These are phyloP conservation scores for Xylaria sp. DNA, from an alignment of 2,329 filamentous ascomycete genomes.

Conservation along the genomic window DNA sequence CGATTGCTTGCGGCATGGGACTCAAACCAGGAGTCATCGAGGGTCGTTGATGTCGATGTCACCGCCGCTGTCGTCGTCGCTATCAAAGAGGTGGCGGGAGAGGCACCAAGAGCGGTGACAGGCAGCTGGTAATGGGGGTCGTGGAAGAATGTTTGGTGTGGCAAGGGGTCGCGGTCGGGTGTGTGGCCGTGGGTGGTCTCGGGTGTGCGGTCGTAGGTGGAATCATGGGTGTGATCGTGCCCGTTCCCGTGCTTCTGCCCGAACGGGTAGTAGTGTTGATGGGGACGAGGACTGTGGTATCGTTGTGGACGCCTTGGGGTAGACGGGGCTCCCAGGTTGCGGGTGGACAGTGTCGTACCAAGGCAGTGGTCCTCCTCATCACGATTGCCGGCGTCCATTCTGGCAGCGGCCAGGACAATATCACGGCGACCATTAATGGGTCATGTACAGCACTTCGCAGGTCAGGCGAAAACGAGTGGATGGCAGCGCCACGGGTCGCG, in stretches of 20 bases:
- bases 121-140: constrained; percentile 29
- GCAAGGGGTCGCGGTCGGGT: constrained; percentile 28
- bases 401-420: constrained; percentile 44
- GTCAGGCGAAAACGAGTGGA: constrained; percentile 32
- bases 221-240: constrained; percentile 16
- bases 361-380: constrained; percentile 49
- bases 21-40: constrained; percentile 37
- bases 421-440: constrained; percentile 42
- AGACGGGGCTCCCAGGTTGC: constrained; percentile 42
- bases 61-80: not conserved
- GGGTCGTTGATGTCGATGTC: constrained; percentile 9
- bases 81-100: constrained; percentile 17
- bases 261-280: constrained; percentile 29
- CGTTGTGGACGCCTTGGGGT: constrained; percentile 37
- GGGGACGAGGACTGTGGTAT: constrained; percentile 39
- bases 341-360: constrained; percentile 44
- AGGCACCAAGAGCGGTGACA: constrained; percentile 29
- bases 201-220: constrained; percentile 30
- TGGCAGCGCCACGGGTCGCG: constrained; percentile 29
- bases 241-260: constrained; percentile 25
- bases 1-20: constrained; percentile 48
- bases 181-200: constrained; percentile 36
- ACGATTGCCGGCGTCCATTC: constrained; percentile 56
- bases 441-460: constrained; percentile 25
- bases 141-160: constrained; percentile 20